These are phyloP conservation scores for Clitocybe nebularis DNA, from an alignment of 1,284 basidiomycete genomes.

Conservation along the genomic window DNA sequence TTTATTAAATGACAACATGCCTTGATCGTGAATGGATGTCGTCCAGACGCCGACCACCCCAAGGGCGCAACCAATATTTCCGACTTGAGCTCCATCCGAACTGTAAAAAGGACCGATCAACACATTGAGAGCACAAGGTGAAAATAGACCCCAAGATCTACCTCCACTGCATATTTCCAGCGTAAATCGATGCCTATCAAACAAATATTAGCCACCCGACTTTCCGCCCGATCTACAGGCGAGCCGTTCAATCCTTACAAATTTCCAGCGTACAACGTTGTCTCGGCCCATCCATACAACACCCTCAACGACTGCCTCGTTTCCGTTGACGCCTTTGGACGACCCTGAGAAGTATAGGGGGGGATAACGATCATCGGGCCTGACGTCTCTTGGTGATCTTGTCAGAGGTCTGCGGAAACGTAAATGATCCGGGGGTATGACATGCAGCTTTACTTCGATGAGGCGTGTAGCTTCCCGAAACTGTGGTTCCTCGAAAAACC, in stretches of 20 bases:
- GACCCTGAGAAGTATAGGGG: slow-evolving; percentile 52
- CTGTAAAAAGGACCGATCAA: slow-evolving; percentile 18
- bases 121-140: neutral
- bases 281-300: slow-evolving; percentile 51
- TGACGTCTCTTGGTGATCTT: neutral
- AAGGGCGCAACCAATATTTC: slow-evolving; percentile 54
- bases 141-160: slow-evolving; percentile 41
- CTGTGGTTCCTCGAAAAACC: slow-evolving; percentile 51
- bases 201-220: too few relatives aligned
- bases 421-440: slow-evolving; percentile 34
- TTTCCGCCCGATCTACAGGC: too few relatives aligned
- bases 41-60: slow-evolving; percentile 67
- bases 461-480: slow-evolving; percentile 63
- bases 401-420: slow-evolving; percentile 21
- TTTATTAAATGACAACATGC: slow-evolving; percentile 27
- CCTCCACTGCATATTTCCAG: slow-evolving; percentile 54
- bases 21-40: slow-evolving; percentile 52
- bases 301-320: slow-evolving; percentile 49
- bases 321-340: slow-evolving; percentile 41
- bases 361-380: slow-evolving; percentile 25
- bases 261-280: slow-evolving; percentile 56
- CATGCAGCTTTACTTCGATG: slow-evolving; percentile 51
- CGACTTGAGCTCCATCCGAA: slow-evolving; percentile 63
- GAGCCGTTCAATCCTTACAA: too few relatives aligned
- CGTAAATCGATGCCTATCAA: slow-evolving; percentile 46